Evolutionary conservation across 306 rosid species (phyloP), one percentile per base, ranked within the genome.

Genomic region (Gillenia trifoliata): DNA sequence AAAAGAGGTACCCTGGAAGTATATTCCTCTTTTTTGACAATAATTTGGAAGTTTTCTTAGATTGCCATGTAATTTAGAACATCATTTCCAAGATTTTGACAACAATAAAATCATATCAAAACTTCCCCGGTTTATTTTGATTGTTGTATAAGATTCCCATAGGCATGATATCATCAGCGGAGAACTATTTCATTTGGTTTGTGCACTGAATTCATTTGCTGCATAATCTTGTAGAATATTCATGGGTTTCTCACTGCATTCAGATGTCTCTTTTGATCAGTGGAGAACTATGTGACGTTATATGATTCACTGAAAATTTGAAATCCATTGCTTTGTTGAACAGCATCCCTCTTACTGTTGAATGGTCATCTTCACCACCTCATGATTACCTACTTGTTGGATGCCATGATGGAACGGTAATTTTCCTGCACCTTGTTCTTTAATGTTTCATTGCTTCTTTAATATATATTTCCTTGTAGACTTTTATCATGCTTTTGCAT

Each of bases 321-420:
- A 60, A 20, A 22, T 73, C 33, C 8, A 47, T 66, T 83, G 47
- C 82, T 49, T 76, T 81, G 54, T 54, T 64, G 75, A 71, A 73
- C 89, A 93, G 98, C 86, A 91, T 91, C 83, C 97, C 95, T 52
- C 78, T 94, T 80, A 88, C 97, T 56, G 81, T 94, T 82, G 98
- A 94, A 79, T 94, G 98, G 98, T 94, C 98, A 7, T 68, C 84
- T 74, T 82, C 85, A 15, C 83, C 93, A 59, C 91, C 96, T 71
- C 87, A 94, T 77, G 93, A 94, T 71, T 89, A 79, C 81, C 70
- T 94, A 70, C 84, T 92, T 59, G 97, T 88, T 61, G 97, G 99
- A 77, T 94, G 99, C 88, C 93, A 92, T 72, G 99, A 94, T 85
- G 99, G 97, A 82, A 94, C 92, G 78, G 99, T 94, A 89, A 73